Conservation (phyloP, 495 filamentous ascomycete genomes). For the Lasiosphaeria miniovina region DNA sequence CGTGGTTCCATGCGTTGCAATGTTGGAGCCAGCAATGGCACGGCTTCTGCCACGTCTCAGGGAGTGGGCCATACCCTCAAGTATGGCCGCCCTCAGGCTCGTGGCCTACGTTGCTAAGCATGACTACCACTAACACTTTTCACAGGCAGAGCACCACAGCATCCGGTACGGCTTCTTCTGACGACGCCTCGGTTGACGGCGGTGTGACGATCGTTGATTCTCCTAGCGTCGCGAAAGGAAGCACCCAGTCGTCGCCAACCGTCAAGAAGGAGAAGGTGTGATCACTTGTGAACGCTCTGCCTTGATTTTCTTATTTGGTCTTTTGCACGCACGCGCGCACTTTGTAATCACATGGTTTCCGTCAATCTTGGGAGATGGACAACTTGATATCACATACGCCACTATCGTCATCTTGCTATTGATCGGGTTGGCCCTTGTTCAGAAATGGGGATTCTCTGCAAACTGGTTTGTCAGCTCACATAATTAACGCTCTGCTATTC, state of each 20-base stretch:
- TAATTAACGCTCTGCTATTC: slow-evolving; percentile 27
- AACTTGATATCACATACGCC: slow-evolving; percentile 23
- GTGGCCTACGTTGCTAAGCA: slow-evolving; percentile 6
- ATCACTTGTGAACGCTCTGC: slow-evolving; percentile 11
- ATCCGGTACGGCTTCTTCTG: slow-evolving; percentile 33
- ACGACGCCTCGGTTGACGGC: slow-evolving; percentile 44
- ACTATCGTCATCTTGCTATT: slow-evolving; percentile 30
- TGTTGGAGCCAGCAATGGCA: slow-evolving; percentile 13
- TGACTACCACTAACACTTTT: slow-evolving; percentile 26
- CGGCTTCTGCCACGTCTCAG: slow-evolving; percentile 17
- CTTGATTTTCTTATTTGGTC: slow-evolving; percentile 5
- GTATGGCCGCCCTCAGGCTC: slow-evolving; percentile 21
- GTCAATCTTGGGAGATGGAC: slow-evolving; percentile 20
- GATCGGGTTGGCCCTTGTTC: slow-evolving; percentile 17
- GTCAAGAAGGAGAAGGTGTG: slow-evolving; percentile 43
- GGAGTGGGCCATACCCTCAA: slow-evolving; percentile 22
- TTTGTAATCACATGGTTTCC: slow-evolving; percentile 20
- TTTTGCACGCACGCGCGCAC: slow-evolving; percentile 4
- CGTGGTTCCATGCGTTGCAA: slow-evolving; percentile 21
- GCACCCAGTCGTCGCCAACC: slow-evolving; percentile 48
- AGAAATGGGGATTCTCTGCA: slow-evolving; percentile 4
- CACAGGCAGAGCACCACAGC: slow-evolving; percentile 27
- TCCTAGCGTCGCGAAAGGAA: slow-evolving; percentile 47
- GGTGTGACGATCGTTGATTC: slow-evolving; percentile 51
- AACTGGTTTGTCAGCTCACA: slow-evolving; percentile 28